phyloP scores from a whole-genome alignment of 2,329 filamentous ascomycete genomes.

The Monosporascus sp. region DNA sequence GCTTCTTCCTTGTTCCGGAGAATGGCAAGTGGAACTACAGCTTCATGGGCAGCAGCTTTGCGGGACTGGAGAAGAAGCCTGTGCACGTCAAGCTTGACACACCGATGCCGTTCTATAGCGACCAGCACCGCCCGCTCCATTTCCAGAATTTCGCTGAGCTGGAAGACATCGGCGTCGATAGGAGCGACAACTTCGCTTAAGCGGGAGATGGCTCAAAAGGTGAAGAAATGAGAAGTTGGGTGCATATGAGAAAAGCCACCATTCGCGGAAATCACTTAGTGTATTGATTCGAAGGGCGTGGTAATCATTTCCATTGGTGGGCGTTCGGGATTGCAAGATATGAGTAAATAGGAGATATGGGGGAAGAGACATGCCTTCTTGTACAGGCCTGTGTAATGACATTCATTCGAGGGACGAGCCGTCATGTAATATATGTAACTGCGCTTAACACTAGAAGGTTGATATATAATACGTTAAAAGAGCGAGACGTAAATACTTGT shows the following conservation, averaged over 20 bases:
- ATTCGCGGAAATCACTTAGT: neutral
- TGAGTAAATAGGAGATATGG: neutral
- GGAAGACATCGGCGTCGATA: slow-evolving; percentile 94
- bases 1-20: slow-evolving; percentile 94
- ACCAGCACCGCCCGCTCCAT: slow-evolving; percentile 85
- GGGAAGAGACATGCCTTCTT: neutral
- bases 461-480: neutral
- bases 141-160: slow-evolving; percentile 97
- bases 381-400: neutral
- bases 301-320: neutral
- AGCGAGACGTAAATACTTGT: no score
- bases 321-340: neutral
- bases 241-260: neutral
- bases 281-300: neutral
- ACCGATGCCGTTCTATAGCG: slow-evolving; percentile 84
- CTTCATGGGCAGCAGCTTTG: slow-evolving; percentile 91
- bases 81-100: slow-evolving; percentile 93
- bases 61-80: slow-evolving; percentile 81
- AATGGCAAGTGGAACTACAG: slow-evolving; percentile 93
- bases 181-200: slow-evolving; percentile 89
- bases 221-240: slow-evolving; percentile 1
- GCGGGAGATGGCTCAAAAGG: slow-evolving; percentile 2
- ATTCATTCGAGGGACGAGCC: neutral
- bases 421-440: neutral
- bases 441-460: neutral